Conservation (phyloP, 495 filamentous ascomycete genomes). For the Aspergillus nidulans region DNA sequence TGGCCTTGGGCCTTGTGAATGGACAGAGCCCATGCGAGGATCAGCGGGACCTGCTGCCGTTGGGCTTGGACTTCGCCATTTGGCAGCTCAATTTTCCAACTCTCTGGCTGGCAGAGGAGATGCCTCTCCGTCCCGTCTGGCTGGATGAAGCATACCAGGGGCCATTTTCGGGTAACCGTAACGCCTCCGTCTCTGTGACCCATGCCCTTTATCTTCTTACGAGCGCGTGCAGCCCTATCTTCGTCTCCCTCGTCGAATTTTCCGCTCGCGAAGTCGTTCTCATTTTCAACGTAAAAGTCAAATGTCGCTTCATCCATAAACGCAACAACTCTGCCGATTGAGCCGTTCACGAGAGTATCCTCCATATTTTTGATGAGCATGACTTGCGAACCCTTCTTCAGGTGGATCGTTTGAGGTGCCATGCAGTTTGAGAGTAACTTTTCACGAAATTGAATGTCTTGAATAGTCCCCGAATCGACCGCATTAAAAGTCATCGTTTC, state of each 20-base stretch:
- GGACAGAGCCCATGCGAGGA: slow-evolving; percentile 92
- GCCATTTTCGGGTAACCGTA: slow-evolving; percentile 52
- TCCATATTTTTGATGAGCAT: slow-evolving; percentile 99
- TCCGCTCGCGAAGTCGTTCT: slow-evolving; percentile 47
- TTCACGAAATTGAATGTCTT: slow-evolving; percentile 62
- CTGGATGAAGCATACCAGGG: slow-evolving; percentile 74
- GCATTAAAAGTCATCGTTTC: slow-evolving; percentile 63
- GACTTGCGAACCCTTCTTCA: slow-evolving; percentile 92
- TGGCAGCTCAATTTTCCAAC: slow-evolving; percentile 95
- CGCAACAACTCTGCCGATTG: slow-evolving; percentile 74
- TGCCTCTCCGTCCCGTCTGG: slow-evolving; percentile 73
- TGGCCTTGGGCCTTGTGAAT: slow-evolving; percentile 99
- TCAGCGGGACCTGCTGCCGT: slow-evolving; percentile 61
- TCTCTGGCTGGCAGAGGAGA: slow-evolving; percentile 77
- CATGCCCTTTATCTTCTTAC: slow-evolving; percentile 46
- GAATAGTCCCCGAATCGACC: slow-evolving; percentile 67
- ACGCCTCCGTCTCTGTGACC: slow-evolving; percentile 34
- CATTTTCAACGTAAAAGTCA: slow-evolving; percentile 55
- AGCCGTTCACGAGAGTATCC: slow-evolving; percentile 88
- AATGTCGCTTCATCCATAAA: slow-evolving; percentile 86
- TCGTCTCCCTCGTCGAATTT: slow-evolving; percentile 37
- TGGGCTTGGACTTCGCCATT: slow-evolving; percentile 91
- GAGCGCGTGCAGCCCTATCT: slow-evolving; percentile 39
- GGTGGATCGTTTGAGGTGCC: slow-evolving; percentile 69
- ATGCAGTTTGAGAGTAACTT: slow-evolving; percentile 86